Evolutionary conservation across 2,329 filamentous ascomycete genomes (phyloP), one percentile per base, ranked within the genome.

Genomic region (Colletotrichum theobromicola): DNA sequence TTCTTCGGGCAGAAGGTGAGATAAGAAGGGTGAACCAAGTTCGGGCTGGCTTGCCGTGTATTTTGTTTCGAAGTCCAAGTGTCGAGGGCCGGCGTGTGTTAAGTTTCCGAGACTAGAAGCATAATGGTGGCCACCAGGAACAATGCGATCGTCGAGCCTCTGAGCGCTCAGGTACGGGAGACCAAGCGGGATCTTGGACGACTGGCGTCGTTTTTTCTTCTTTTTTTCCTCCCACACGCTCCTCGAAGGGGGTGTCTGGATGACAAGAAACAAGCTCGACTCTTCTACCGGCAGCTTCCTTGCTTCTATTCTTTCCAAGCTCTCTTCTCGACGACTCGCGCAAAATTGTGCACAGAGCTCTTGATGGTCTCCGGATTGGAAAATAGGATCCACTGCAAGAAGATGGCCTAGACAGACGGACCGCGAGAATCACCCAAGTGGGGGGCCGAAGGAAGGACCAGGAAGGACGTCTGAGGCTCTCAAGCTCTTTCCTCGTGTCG

Each of bases 1-100:
- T 77, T 77, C 74, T 78, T 76, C 76, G 77, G 73, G 73, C 75
- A 70, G 76, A 67, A 24, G 75, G 67, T 71, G 75, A 79, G 74
- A 75, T 76, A 75, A 77, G 74, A 74, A 77, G 75, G 77, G 76
- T 66, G 74, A 76, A 76, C 76, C 77, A 79, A 79, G 77, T 76
- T 76, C 77, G 79, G 76, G 74, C 76, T 77, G 77, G 78, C 74
- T 80, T 76, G 80, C 73, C 77, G 76, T 78, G 77, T 76, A 77
- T 79, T 78, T 77, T 77, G 80, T 81, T 82, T 83, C 81, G 80
- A 81, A 78, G 79, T 81, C 78, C 77, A 79, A 79, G 78, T 78
- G 79, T 79, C 71, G 73, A 77, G 77, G 75, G 77, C 77, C 77
- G 79, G 78, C 77, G 78, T 80, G 79, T 79, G 75, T 81, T 81